Evolutionary conservation across 2,329 filamentous ascomycete genomes (phyloP), one percentile per base, ranked within the genome.

Genomic region (Fusarium keratoplasticum): DNA sequence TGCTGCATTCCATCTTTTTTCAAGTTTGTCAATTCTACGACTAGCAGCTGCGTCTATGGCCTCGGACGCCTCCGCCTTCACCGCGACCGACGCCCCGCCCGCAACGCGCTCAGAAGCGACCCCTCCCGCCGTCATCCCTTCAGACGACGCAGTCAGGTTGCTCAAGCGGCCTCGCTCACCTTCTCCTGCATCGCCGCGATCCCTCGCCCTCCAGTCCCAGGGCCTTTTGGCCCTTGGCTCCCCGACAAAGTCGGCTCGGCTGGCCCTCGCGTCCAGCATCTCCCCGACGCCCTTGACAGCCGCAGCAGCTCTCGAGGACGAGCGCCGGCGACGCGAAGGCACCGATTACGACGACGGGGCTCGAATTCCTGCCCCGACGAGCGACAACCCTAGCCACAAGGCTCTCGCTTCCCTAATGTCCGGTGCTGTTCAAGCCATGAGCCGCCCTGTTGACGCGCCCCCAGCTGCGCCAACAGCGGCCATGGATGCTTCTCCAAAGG

Each of bases 351-450:
- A 85, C 40, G 81, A 74, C 57, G 71, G 83, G 50, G 82, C 79
- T 62, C 80, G 81, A 60, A 83, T 84, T 60, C 82, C 84, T 61
- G 81, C 84, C 40, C 84, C 84, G 38, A 85, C 83, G 59, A 89
- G 84, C 78, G 87, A 89, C 44, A 89, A 89, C 63, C 86, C 88
- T 22, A 84, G 84, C n/a, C 88, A 89, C 62, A 86, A 83, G 68
- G 87, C 85, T 35, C 81, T 91, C 33, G 84, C 86, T 25, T 87
- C 88, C 22, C 83, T 91, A 57, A 86, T 90, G 83, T 87, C 88
- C 38, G 86, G 86, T 52, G 86, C 83, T 65, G 84, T 86, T 27
- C 82, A 87, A 71, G 84, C 84, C 57, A 88, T 91, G 83, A 90
- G 88, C 79, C 88, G 87, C 68, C 83, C 88, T n/a, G 83, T 86